Base-by-base conservation (phyloP, 768 basidiomycete genomes). In the Tulasnella sp. region DNA sequence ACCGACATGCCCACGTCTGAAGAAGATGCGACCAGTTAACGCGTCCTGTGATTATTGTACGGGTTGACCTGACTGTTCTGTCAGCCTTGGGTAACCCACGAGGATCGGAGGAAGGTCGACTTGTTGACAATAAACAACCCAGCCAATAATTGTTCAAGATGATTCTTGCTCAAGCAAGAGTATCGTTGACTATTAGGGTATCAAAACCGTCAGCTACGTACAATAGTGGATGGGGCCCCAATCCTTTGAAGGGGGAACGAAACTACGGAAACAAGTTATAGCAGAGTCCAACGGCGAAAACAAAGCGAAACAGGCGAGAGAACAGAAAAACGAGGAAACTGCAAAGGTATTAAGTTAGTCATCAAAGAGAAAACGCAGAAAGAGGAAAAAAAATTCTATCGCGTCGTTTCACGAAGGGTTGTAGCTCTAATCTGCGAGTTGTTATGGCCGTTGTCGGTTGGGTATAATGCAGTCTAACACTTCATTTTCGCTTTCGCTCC, bases 1-100 rank as follows among this genome's bases (percentile, higher is more conserved):
- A 35, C 35, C 35, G 35, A 35, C 35, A 35, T 2, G 35, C 35
- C 5, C 35, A 35, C 35, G 5, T 35, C 35, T 35, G 35, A 35
- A 35, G 35, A 35, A 35, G 35, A 35, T 35, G 35, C 35, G 35
- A 35, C 35, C 35, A 5, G 35, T 35, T 57, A 18, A 51, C 74
- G 76, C 86, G 79, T 80, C 91, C 89, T 82, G 85, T 87, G 44
- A 92, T 80, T 37, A 89, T 85, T 83, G 90, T 91, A 80, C 90
- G 90, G 1, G 90, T 85, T 29, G 93, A 80, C 29, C 91, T 85
- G 39, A 93, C 89, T 2, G 86, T 88, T 75, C 88, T 86, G 2
- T 89, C 89, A 2, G 85, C 75, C 29, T 87, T 82, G 0, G 86
- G 81, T 10, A 93, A 86, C 78, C 88, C 88, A 80, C 91, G 89